Conservation (phyloP, 345 rosid species). For the Lepidium sativum region DNA sequence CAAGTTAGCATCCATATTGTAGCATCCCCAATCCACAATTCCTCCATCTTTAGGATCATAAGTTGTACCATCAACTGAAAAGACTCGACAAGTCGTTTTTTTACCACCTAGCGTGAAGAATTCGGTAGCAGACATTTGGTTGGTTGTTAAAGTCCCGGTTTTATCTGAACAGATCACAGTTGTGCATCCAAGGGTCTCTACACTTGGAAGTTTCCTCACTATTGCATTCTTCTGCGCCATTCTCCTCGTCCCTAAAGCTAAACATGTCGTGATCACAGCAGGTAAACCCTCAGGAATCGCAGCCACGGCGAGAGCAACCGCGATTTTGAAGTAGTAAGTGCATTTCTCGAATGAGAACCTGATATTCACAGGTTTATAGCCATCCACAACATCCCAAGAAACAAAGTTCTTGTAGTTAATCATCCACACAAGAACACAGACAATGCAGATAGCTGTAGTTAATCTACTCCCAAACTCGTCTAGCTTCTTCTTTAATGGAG, state of each 20-base stretch:
- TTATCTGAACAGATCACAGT: slow-evolving; percentile 94
- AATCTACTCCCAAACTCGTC: slow-evolving; percentile 84
- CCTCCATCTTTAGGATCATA: slow-evolving; percentile 91
- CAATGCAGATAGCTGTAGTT: slow-evolving; percentile 65
- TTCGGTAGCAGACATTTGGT: slow-evolving; percentile 85
- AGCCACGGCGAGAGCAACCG: slow-evolving; percentile 91
- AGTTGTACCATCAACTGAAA: slow-evolving; percentile 80
- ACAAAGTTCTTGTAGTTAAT: slow-evolving; percentile 79
- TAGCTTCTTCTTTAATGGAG: slow-evolving; percentile 83
- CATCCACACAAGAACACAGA: slow-evolving; percentile 73
- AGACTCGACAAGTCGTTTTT: slow-evolving; percentile 42
- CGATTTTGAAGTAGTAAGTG: slow-evolving; percentile 89
- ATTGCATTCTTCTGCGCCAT: slow-evolving; percentile 96
- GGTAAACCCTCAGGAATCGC: slow-evolving; percentile 98
- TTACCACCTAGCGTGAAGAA: slow-evolving; percentile 73
- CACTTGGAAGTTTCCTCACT: slow-evolving; percentile 85
- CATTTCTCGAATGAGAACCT: slow-evolving; percentile 79
- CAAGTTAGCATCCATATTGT: slow-evolving; percentile 81
- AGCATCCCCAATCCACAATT: slow-evolving; percentile 76
- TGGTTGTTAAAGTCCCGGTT: slow-evolving; percentile 88
- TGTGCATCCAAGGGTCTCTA: slow-evolving; percentile 96
- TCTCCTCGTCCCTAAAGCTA: slow-evolving; percentile 85
- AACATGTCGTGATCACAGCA: slow-evolving; percentile 83
- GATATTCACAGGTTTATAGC: slow-evolving; percentile 57
- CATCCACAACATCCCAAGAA: slow-evolving; percentile 64